phyloP scores from a whole-genome alignment of 345 rosid genomes.

The Eutrema japonicum region DNA sequence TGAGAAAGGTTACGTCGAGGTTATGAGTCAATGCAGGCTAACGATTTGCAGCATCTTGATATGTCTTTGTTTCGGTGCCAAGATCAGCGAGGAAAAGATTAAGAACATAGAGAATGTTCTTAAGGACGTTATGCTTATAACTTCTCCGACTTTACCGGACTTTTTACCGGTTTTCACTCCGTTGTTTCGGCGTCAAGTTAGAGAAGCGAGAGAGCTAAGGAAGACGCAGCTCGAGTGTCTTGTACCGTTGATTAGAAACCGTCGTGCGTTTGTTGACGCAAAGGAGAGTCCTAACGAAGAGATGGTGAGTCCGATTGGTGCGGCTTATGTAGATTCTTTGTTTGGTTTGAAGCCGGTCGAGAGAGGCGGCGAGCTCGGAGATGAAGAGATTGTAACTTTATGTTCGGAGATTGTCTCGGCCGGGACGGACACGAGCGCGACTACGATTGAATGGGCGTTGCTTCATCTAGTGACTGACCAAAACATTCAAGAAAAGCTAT shows the following conservation, averaged over 20 bases:
- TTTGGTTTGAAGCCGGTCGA: slow-evolving; percentile 51
- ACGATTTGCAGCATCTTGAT: slow-evolving; percentile 81
- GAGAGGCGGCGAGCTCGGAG: slow-evolving; percentile 57
- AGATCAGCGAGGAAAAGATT: slow-evolving; percentile 65
- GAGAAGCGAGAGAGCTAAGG: slow-evolving; percentile 67
- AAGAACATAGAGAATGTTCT: slow-evolving; percentile 67
- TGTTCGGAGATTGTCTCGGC: slow-evolving; percentile 86
- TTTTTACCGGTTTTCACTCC: slow-evolving; percentile 79
- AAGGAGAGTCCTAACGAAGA: slow-evolving; percentile 51
- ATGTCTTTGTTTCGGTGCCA: slow-evolving; percentile 91
- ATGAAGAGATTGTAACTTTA: slow-evolving; percentile 83
- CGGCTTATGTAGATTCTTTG: slow-evolving; percentile 89
- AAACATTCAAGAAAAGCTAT: slow-evolving; percentile 68
- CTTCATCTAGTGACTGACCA: slow-evolving; percentile 69
- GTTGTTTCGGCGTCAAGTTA: slow-evolving; percentile 64
- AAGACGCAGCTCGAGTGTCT: slow-evolving; percentile 77
- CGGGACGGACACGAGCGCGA: slow-evolving; percentile 91
- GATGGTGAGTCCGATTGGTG: slow-evolving; percentile 94
- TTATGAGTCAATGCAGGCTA: slow-evolving; percentile 72
- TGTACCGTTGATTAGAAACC: slow-evolving; percentile 67
- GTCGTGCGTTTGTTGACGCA: slow-evolving; percentile 60
- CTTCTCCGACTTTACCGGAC: slow-evolving; percentile 77
- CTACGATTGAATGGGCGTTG: slow-evolving; percentile 83
- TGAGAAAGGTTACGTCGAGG: slow-evolving; percentile 68
- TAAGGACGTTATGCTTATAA: slow-evolving; percentile 85